These are phyloP conservation scores for Eragrostis curvula DNA, from an alignment of 176 grass and related monocot genomes.

Conservation along the genomic window DNA sequence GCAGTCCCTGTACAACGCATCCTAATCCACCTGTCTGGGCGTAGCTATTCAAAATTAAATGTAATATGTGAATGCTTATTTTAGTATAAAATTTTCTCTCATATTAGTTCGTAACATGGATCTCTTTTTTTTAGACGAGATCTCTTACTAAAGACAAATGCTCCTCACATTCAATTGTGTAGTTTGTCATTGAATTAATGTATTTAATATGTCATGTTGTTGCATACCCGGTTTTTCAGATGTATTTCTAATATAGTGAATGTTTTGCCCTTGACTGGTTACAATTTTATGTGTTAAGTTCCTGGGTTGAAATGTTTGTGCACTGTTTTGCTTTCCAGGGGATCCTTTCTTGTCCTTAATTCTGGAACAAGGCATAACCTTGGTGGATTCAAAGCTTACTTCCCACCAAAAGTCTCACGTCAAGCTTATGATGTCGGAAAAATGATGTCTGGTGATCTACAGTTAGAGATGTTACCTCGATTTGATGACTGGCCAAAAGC, in stretches of 20 bases:
- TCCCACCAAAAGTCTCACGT: conserved; percentile 35
- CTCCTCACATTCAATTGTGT: background rate
- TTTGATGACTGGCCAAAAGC: conserved; percentile 39
- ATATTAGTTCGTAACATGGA: background rate
- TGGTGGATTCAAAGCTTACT: conserved; percentile 44
- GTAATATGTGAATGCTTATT: background rate
- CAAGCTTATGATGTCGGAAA: conserved; percentile 14
- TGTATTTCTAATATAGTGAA: background rate
- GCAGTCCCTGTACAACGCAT: background rate
- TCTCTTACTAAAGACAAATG: background rate
- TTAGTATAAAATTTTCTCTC: background rate
- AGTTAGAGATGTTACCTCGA: conserved; percentile 43
- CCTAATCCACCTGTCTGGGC: background rate
- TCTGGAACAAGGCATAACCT: conserved; percentile 11
- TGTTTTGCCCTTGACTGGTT: background rate
- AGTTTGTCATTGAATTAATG: background rate
- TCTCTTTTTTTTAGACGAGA: too few species aligned
- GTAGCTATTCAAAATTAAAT: background rate
- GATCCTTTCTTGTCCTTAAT: conserved; percentile 17
- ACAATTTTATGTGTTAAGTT: conserved; percentile 2
- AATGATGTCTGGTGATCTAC: conserved; percentile 15
- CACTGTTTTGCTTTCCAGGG: conserved; percentile 20
- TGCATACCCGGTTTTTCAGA: background rate
- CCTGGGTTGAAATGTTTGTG: background rate
- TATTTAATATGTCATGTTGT: background rate